Evolutionary conservation across 345 rosid genomes (phyloP).

Genomic region (Linum trigynum): DNA sequence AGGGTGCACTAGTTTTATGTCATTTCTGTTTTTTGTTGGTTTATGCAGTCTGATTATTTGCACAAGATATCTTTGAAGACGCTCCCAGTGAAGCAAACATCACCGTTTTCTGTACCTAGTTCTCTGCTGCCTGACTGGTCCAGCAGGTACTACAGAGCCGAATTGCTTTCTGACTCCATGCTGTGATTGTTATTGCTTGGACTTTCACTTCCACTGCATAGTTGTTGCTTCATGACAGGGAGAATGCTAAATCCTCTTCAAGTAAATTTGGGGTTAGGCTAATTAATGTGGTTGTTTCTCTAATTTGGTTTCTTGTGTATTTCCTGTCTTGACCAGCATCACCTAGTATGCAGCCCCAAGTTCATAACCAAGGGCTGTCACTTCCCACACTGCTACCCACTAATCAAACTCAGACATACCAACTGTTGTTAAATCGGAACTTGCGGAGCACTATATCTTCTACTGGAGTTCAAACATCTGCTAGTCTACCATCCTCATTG

Average conservation of each 20-base stretch:
- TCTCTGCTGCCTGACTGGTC: conserved; percentile 41
- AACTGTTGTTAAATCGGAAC: conserved; percentile 49
- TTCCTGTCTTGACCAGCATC: conserved; percentile 27
- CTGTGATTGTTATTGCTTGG: too few species aligned
- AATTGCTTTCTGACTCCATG: too few species aligned
- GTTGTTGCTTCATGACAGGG: too few species aligned
- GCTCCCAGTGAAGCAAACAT: conserved; percentile 71
- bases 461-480: conserved; percentile 50
- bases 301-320: conserved; percentile 15
- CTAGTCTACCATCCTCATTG: conserved; percentile 53
- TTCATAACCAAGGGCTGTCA: conserved; percentile 48
- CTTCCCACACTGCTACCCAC: conserved; percentile 39
- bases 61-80: conserved; percentile 83
- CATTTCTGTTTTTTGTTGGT: conserved; percentile 4
- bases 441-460: conserved; percentile 54
- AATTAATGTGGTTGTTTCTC: neutral
- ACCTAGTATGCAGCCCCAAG: conserved; percentile 41
- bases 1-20: conserved; percentile 1
- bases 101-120: conserved; percentile 27
- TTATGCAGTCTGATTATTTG: conserved; percentile 64
- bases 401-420: conserved; percentile 66
- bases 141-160: conserved; percentile 27
- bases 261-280: too few species aligned
- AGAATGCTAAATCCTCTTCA: too few species aligned
- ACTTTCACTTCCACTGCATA: neutral